These are phyloP conservation scores for Diaporthe velutina DNA, from an alignment of 2,329 filamentous ascomycete species.

Conservation along the genomic window DNA sequence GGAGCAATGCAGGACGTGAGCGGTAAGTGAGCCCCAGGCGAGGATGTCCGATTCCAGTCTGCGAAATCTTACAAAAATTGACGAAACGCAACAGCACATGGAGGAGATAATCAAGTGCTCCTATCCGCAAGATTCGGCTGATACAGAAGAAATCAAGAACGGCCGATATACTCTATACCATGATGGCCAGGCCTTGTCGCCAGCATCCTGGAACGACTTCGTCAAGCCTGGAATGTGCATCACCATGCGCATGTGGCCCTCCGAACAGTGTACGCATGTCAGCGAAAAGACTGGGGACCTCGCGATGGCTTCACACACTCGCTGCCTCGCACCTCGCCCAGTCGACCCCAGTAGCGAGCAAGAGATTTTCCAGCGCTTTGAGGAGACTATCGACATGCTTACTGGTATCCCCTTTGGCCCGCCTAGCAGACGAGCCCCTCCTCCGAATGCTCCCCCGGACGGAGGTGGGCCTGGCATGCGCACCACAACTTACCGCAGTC, in stretches of 20 bases:
- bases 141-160: background rate
- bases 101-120: slow-evolving; percentile 8
- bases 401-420: slow-evolving; percentile 50
- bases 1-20: slow-evolving; percentile 24
- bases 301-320: no score
- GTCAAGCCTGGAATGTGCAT: background rate
- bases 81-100: background rate
- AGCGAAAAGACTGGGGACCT: no score
- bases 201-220: background rate
- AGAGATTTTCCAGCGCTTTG: slow-evolving; percentile 57
- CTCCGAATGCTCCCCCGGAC: background rate
- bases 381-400: slow-evolving; percentile 54
- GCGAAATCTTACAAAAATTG: background rate
- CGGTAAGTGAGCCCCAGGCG: background rate
- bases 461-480: background rate
- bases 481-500: slow-evolving; percentile 33
- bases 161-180: background rate
- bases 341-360: slow-evolving; percentile 48
- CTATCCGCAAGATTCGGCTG: background rate
- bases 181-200: background rate
- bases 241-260: background rate
- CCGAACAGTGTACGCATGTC: no score
- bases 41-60: background rate
- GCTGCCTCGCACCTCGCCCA: no score
- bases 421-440: slow-evolving; percentile 29